phyloP scores from a whole-genome alignment of 805 yeast genomes.

The Wickerhamiella hasegawae region DNA sequence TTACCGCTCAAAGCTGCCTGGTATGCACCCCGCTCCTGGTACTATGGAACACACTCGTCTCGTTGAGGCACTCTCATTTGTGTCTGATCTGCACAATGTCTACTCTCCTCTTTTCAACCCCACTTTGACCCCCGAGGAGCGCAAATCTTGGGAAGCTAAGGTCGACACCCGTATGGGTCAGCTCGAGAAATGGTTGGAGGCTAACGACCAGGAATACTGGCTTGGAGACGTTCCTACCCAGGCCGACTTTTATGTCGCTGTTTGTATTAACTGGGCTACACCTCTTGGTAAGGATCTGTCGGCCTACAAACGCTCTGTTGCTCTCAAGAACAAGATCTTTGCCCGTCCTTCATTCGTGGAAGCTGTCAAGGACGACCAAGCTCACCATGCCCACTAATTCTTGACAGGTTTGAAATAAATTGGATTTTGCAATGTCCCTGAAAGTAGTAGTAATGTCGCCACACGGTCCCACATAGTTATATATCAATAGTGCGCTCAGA shows the following conservation, averaged over 20 bases:
- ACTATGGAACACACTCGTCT: slow-evolving; percentile 3
- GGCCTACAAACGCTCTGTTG: slow-evolving; percentile 2
- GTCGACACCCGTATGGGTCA: slow-evolving; percentile 1
- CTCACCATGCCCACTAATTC: too few species aligned
- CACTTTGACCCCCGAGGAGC: neutral
- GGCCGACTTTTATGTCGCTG: slow-evolving; percentile 8
- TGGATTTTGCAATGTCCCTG: too few species aligned
- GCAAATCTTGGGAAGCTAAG: neutral
- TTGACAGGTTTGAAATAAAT: too few species aligned
- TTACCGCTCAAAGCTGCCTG: slow-evolving; percentile 2
- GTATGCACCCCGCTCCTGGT: slow-evolving; percentile 1
- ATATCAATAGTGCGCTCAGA: too few species aligned
- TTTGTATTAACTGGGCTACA: slow-evolving; percentile 5
- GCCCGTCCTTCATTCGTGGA: slow-evolving; percentile 1
- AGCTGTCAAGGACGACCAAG: slow-evolving; percentile 9
- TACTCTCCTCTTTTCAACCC: slow-evolving; percentile 1
- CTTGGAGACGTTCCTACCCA: slow-evolving; percentile 7
- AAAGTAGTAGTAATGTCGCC: too few species aligned
- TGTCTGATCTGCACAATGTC: slow-evolving; percentile 4
- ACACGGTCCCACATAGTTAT: too few species aligned
- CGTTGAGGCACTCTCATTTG: slow-evolving; percentile 2
- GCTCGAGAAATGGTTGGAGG: slow-evolving; percentile 3
- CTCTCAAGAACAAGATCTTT: slow-evolving; percentile 5
- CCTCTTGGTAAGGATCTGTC: neutral
- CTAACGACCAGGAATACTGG: neutral